Base-by-base conservation (phyloP, 208 protist genomes). In the Spongospora subterranea region DNA sequence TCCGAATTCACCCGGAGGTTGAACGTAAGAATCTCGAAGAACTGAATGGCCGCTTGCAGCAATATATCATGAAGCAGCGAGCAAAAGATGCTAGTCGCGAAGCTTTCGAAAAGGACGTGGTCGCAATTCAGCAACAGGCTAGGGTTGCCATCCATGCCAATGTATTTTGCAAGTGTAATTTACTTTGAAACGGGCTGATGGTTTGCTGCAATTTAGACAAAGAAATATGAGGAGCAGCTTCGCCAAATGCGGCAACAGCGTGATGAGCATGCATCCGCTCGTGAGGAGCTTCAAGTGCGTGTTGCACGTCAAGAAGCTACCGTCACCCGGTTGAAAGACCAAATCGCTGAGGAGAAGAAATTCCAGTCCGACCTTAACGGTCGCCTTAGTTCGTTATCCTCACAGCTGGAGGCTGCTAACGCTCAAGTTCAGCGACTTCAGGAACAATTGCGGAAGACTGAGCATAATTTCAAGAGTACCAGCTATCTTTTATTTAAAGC, bases 11-110 rank as follows among this genome's bases (percentile, higher is more conserved):
- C 17, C 71, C 17, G 17, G 71, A 82, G 17, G 71, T 82, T n/a
- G 71, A 82, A 43, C 71, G n/a, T 20, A 82, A 82, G 71, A 82
- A 82, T 43, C 71, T 82, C 13, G 71, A 82, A n/a, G 71, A 82
- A n/a, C 71, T 82, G 35, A 82, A 82, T 82, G 71, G 17, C 71
- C 71, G 71, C 17, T 43, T 82, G 35, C 17, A 82, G 71, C 6
- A 82, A 43, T 82, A 82, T n/a, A 82, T 82, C 71, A 39, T 82
- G 71, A 82, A 35, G n/a, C 71, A 82, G 71, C 71, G 71, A 6
- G 35, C 35, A 13, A 82, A 82, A 43, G 71, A 82, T 82, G 71
- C 71, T n/a, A 82, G 71, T 43, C n/a, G 71, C 35, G 71, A 82
- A n/a, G 71, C 71, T 35, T 82, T 35, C 13, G 71, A 82, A 82